Evolutionary conservation across 2,329 filamentous ascomycete genomes (phyloP), one percentile per base, ranked within the genome.

Genomic region (Microdochium nivale): DNA sequence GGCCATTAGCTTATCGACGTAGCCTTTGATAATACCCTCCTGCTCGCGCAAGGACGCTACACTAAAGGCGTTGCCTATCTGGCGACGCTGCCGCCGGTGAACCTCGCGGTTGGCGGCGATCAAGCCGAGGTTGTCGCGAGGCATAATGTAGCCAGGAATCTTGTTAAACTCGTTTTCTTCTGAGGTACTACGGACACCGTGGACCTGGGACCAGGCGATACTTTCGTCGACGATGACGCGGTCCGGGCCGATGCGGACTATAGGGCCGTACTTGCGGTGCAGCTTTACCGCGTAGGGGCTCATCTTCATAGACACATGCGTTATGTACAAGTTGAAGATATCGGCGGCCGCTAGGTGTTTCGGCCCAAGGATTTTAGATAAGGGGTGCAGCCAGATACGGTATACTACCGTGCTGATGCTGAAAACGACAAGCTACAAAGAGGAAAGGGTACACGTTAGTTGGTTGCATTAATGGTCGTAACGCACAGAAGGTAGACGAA

Each of bases 151-250:
- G 19, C 65, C 63, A 16, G 57, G 52, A 2, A 56, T 48, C 48
- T 51, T 57, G 57, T 69, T 69, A 25, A 56, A 49, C 30, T 69
- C 60, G 51, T 69, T 67, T 8, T 52, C 53, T 10, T 48, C 47
- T 2, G 5, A 11, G 16, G 40, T 11, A 23, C 14, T 11, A 3
- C 55, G 54, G 47, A 59, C 55, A 7, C 46, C 46, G 46, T 47
- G n/a, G 46, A 47, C n/a, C 10, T 47, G 9, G 11, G 24, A 14
- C 46, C 46, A 47, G 24, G 46, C 46, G 11, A 30, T n/a, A 19
- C 14, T 21, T n/a, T 13, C 25, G 24, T 25, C 19, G 13, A 30
- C 14, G 46, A 16, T 27, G 24, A 47, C 10, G 24, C 24, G 24
- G 46, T 30, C 11, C 27, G 27, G 27, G 11, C 27, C 27, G 27